A percentile compares a stretch with the other conserved stretches of the same genome.
Conservation (phyloP, 1,284 basidiomycete species). For the Heliocybe sulcata region DNA sequence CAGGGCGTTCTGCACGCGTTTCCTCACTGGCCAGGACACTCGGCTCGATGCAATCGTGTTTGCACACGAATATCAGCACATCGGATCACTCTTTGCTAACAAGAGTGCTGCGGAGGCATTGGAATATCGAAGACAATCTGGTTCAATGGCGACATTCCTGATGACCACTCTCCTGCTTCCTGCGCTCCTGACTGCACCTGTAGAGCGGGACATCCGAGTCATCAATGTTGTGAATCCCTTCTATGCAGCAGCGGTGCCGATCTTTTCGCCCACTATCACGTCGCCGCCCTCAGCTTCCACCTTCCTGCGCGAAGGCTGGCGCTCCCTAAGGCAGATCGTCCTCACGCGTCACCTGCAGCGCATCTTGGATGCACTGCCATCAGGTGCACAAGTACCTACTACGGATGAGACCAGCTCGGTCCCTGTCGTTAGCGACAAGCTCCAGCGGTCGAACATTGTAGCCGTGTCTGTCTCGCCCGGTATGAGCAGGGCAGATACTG, state of each 20-base stretch:
- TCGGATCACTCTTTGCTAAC: slow-evolving; percentile 39
- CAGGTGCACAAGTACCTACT: slow-evolving; percentile 45
- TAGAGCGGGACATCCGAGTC: slow-evolving; percentile 79
- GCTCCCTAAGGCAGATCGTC: slow-evolving; percentile 57
- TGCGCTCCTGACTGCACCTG: slow-evolving; percentile 67
- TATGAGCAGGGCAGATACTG: slow-evolving; percentile 57
- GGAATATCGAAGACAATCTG: slow-evolving; percentile 32
- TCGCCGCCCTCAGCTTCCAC: slow-evolving; percentile 22
- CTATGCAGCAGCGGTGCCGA: slow-evolving; percentile 66
- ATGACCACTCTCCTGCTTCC: slow-evolving; percentile 75
- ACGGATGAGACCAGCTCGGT: slow-evolving; percentile 36
- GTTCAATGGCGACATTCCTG: slow-evolving; percentile 68
- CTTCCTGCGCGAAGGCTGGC: slow-evolving; percentile 53
- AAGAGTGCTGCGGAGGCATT: slow-evolving; percentile 15
- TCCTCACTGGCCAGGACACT: slow-evolving; percentile 55
- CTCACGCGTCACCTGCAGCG: slow-evolving; percentile 71
- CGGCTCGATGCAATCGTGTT: slow-evolving; percentile 67
- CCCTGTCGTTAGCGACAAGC: slow-evolving; percentile 38
- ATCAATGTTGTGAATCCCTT: slow-evolving; percentile 79
- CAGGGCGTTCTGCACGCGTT: slow-evolving; percentile 57
- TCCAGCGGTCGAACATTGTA: slow-evolving; percentile 64
- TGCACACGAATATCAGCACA: slow-evolving; percentile 63
- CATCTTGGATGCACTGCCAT: slow-evolving; percentile 68
- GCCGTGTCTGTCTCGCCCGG: slow-evolving; percentile 68
- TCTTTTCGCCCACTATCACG: slow-evolving; percentile 25